Evolutionary conservation across 192 early-diverging fungal species (phyloP).

Genomic region (Phycomyces blakesleeanus): DNA sequence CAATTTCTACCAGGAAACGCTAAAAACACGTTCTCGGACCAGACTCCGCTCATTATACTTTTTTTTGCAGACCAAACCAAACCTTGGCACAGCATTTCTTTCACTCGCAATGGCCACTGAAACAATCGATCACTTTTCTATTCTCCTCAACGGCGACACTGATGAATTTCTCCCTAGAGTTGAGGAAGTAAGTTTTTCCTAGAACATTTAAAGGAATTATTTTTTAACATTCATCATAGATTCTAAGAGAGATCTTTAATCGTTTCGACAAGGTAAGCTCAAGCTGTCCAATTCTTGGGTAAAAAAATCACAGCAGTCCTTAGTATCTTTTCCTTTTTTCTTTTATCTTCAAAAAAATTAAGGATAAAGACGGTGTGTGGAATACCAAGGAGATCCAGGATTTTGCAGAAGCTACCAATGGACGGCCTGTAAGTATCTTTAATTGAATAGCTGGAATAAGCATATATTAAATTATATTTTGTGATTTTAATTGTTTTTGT

Average conservation of each 20-base stretch:
- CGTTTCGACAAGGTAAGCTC: slow-evolving; percentile 35
- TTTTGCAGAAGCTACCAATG: slow-evolving; percentile 49
- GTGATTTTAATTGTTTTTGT: too few relatives aligned
- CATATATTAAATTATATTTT: too few relatives aligned
- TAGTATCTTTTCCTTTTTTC: too few relatives aligned
- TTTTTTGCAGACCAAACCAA: too few relatives aligned
- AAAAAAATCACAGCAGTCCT: too few relatives aligned
- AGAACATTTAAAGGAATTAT: not conserved
- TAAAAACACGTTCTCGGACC: not conserved
- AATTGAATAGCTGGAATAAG: too few relatives aligned
- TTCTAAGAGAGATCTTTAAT: slow-evolving; percentile 34
- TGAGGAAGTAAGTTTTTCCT: slow-evolving; percentile 8
- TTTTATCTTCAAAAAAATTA: too few relatives aligned
- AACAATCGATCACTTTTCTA: slow-evolving; percentile 9
- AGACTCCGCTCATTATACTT: not conserved
- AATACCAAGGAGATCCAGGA: slow-evolving; percentile 42
- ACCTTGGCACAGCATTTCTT: not conserved
- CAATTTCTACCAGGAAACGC: too few relatives aligned
- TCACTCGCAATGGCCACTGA: not conserved
- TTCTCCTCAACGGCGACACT: slow-evolving; percentile 16
- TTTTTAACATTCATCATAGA: slow-evolving; percentile 7
- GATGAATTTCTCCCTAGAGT: slow-evolving; percentile 21
- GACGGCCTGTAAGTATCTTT: slow-evolving; percentile 37
- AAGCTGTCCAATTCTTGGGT: not conserved
- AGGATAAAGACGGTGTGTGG: slow-evolving; percentile 42